These are phyloP conservation scores for Pulveroboletus sp. DNA, from an alignment of 768 basidiomycete genomes.

Conservation along the genomic window DNA sequence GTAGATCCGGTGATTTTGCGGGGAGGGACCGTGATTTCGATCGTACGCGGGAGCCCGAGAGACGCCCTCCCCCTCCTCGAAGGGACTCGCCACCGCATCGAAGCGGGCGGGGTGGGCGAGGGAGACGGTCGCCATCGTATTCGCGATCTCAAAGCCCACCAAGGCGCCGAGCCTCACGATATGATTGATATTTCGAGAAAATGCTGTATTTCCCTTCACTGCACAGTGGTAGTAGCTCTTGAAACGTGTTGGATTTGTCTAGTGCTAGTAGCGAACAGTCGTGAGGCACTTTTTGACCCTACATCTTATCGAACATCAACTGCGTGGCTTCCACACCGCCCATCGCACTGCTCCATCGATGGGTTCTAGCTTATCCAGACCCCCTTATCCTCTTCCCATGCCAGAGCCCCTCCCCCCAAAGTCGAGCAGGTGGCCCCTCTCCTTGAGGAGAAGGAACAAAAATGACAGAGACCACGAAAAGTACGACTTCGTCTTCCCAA, in stretches of 20 bases:
- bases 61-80: constrained; percentile 42
- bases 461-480: constrained; percentile 19
- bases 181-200: constrained; percentile 23
- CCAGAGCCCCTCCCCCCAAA: constrained; percentile 7
- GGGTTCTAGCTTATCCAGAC: constrained; percentile 24
- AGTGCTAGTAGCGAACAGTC: too few relatives aligned
- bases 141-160: constrained; percentile 42
- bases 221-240: not conserved
- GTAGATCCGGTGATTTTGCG: constrained; percentile 31
- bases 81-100: constrained; percentile 45
- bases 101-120: constrained; percentile 41
- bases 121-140: constrained; percentile 35
- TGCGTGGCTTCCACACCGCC: not conserved
- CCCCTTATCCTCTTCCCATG: constrained; percentile 15
- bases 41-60: constrained; percentile 39
- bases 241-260: not conserved
- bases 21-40: constrained; percentile 36
- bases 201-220: constrained; percentile 1
- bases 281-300: too few relatives aligned
- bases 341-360: constrained; percentile 6
- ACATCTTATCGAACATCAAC: not conserved
- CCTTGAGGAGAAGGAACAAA: constrained; percentile 13
- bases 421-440: constrained; percentile 17
- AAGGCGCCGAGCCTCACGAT: constrained; percentile 31
- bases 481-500: constrained; percentile 14